Percentiles rank a stretch among this genome's conserved stretches.
Conservation (phyloP, 768 basidiomycete species). For the Udeniomyces megalosporus region DNA sequence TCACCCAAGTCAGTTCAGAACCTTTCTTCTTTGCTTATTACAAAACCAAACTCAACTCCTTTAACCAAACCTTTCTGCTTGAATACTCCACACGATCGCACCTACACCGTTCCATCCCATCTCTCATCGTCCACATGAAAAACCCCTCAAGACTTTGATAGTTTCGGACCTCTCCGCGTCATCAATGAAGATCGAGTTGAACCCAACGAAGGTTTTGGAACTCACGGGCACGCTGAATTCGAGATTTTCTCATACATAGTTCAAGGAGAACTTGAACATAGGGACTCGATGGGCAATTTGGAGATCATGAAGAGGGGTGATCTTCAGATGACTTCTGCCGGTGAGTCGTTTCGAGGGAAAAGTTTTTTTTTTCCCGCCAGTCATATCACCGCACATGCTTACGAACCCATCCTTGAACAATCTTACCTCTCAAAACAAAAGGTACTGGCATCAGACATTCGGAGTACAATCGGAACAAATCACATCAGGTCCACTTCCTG, state of each 20-base stretch:
- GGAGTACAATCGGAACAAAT: not conserved
- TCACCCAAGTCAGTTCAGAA: no score
- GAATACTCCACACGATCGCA: no score
- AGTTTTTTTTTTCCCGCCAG: no score
- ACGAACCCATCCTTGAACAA: no score
- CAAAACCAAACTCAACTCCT: no score
- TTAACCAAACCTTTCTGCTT: no score
- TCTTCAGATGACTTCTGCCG: constrained; percentile 79
- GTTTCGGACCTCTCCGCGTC: constrained; percentile 62
- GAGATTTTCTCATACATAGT: constrained; percentile 13
- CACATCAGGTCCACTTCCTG: constrained; percentile 4
- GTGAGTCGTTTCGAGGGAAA: no score
- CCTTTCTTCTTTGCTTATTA: no score
- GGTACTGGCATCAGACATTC: constrained; percentile 77
- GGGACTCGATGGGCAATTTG: constrained; percentile 80
- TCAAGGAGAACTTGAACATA: constrained; percentile 37
- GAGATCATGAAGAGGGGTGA: constrained; percentile 81
- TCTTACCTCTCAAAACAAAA: no score
- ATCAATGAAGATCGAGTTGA: constrained; percentile 76
- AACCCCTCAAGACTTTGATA: constrained; percentile 40
- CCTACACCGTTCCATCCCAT: constrained; percentile 18
- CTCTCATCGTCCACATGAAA: constrained; percentile 40
- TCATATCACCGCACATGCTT: no score
- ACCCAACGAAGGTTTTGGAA: constrained; percentile 62
- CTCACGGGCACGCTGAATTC: constrained; percentile 22